Evolutionary conservation across 371 early-diverging fungal genomes (phyloP).

Genomic region (Pancytospora epiphaga): DNA sequence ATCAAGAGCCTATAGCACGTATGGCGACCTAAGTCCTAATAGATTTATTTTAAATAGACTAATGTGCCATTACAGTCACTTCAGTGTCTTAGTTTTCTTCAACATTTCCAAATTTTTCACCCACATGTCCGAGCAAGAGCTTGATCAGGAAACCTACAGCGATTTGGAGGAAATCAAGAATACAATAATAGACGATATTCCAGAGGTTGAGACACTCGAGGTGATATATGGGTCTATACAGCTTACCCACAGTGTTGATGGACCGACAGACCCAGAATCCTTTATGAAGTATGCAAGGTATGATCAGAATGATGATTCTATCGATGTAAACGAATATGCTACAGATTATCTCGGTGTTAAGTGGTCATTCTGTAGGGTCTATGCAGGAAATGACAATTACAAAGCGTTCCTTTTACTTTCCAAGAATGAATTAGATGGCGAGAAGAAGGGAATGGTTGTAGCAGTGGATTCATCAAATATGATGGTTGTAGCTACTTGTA

Average conservation of each 20-base stretch:
- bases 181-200: no score
- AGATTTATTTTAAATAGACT: no score
- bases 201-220: not conserved
- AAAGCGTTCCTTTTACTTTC: not conserved
- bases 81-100: no score
- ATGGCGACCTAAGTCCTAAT: no score
- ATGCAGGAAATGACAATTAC: not conserved
- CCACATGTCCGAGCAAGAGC: no score
- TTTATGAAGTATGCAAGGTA: not conserved
- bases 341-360: not conserved
- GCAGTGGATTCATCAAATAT: not conserved
- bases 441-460: not conserved
- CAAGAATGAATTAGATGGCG: not conserved
- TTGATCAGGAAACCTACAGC: no score
- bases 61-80: no score
- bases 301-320: not conserved
- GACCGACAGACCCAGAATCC: not conserved
- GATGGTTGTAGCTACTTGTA: conserved; percentile 1
- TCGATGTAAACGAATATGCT: not conserved
- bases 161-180: no score
- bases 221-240: not conserved
- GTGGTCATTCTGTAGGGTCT: not conserved
- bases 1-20: no score
- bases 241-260: not conserved
- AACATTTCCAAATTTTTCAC: no score